Evolutionary conservation across 202 grass and related monocot species (phyloP).

Genomic region (Saccharum hybrid): DNA sequence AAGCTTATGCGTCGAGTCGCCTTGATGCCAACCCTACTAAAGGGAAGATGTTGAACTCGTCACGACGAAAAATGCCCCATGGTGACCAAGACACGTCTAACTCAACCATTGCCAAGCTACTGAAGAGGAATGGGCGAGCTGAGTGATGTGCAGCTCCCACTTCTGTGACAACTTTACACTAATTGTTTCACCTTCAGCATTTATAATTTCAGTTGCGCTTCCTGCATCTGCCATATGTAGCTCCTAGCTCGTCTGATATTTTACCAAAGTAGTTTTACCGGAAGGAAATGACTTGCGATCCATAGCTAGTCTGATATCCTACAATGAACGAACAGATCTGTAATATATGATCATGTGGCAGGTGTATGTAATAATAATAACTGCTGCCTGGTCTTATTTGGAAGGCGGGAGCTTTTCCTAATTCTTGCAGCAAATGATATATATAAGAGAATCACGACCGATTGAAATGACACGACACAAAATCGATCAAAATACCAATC

Average conservation of each 20-base stretch:
- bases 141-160: not conserved
- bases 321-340: not conserved
- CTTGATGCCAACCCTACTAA: not conserved
- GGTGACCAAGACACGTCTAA: slow-evolving; percentile 19
- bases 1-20: slow-evolving; percentile 55
- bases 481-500: too few relatives aligned
- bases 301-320: not conserved
- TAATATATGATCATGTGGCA: not conserved
- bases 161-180: not conserved
- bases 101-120: slow-evolving; percentile 34
- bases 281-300: not conserved
- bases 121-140: slow-evolving; percentile 28
- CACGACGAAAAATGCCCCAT: slow-evolving; percentile 31
- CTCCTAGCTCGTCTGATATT: not conserved
- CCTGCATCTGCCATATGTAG: not conserved
- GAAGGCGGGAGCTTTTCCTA: not conserved
- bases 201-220: not conserved
- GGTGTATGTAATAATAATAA: not conserved
- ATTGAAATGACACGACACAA: too few relatives aligned
- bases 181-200: not conserved
- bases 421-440: not conserved
- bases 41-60: slow-evolving; percentile 15
- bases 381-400: not conserved
- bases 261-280: not conserved
- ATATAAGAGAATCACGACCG: too few relatives aligned